Base-by-base conservation (phyloP, 305 asterid genomes). In the Ruellia speciosa region DNA sequence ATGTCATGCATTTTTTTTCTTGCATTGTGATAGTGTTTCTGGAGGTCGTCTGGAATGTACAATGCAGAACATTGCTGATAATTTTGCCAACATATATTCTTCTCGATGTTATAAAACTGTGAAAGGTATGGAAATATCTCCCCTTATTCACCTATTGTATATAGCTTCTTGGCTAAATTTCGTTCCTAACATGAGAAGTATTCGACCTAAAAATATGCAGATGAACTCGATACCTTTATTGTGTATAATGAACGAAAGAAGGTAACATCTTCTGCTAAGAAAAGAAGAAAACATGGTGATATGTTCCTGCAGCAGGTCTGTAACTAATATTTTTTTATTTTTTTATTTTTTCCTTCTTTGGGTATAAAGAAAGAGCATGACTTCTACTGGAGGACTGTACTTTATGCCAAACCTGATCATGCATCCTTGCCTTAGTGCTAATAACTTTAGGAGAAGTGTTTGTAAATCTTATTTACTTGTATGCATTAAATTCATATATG, bases 1-100 rank as follows among this genome's bases (percentile, higher is more conserved):
- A 53, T n/a, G 16, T 39, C 12, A 37, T 37, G 2, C 41, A 37
- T 6, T 37, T 37, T 37, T n/a, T 10, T 7, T 37, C 41, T 37
- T 37, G 41, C 50, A 58, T 69, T 75, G 51, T 64, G 55, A 53
- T 63, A 92, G 99, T 74, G 84, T 84, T 62, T 70, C 79, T 70
- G 99, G 99, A 71, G 99, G 99, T 58, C 97, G 97, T 64, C 70
- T 86, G 81, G 99, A 92, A 66, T 88, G 94, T 66, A 92, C 99
- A 68, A 92, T 92, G 99, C 99, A 92, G 78, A 88, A 92, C 68
- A 85, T 92, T 60, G 96, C 96, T 37, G 99, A 92, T 66, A 88
- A 70, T 64, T 92, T 92, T 70, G 58, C 74, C 64, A 88, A 77
- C 70, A 56, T 70, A 12, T 81, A 59, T 71, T 70, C 96, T 63